phyloP scores from a whole-genome alignment of 2,329 filamentous ascomycete genomes.

The Rutstroemia sydowiana region DNA sequence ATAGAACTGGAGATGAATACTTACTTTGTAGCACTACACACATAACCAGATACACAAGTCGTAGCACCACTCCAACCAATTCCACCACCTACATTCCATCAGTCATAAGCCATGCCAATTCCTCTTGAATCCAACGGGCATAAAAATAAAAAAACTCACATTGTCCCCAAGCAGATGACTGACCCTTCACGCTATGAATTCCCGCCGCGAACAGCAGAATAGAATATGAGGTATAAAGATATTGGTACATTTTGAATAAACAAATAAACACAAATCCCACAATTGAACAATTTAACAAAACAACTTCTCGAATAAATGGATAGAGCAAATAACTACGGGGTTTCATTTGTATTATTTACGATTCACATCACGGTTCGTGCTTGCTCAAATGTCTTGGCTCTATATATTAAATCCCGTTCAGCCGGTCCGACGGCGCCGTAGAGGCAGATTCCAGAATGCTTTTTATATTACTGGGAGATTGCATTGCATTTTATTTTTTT shows the following conservation, averaged over 20 bases:
- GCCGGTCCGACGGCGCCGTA: neutral
- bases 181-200: slow-evolving; percentile 12
- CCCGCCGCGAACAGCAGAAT: slow-evolving; percentile 2
- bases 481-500: too few species aligned
- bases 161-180: slow-evolving; percentile 20
- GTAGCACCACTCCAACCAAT: slow-evolving; percentile 20
- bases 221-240: neutral
- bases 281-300: too few species aligned
- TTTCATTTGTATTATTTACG: too few species aligned
- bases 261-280: too few species aligned
- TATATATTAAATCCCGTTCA: too few species aligned
- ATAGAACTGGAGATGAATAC: neutral
- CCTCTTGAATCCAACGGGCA: neutral
- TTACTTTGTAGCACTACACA: slow-evolving; percentile 26
- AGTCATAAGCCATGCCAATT: neutral
- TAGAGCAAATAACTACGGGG: too few species aligned
- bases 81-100: slow-evolving; percentile 19
- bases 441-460: neutral
- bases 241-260: too few species aligned
- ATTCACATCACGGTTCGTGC: too few species aligned
- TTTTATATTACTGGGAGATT: too few species aligned
- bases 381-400: too few species aligned
- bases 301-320: too few species aligned
- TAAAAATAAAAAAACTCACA: slow-evolving; percentile 13
- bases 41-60: slow-evolving; percentile 22